Evolutionary conservation across 140 eudicot species (phyloP), one percentile per base, ranked within the genome.

Genomic region (Ambrosia hybrid): DNA sequence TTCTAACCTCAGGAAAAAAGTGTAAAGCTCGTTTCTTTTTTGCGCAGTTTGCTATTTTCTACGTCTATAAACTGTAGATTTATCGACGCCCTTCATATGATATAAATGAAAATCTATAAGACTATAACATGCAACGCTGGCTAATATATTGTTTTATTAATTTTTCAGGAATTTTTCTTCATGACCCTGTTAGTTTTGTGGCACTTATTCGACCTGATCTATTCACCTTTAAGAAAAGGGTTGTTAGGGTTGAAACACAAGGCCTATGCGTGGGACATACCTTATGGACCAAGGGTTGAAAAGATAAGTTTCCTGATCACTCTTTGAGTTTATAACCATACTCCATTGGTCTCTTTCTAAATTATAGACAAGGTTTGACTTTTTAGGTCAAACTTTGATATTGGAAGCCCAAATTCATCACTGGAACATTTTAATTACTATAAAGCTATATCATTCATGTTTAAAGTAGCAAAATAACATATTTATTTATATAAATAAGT

Each of bases 211-310:
- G 95, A 68, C 98, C 96, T 0, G 96, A 92, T 84, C 87, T 92
- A 39, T 92, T 92, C 67, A 83, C 89, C 5, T 92, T 76, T 81
- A 92, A 83, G 85, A 82, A 69, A 57, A 96, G 96, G 14, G 95
- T 89, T 7, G 98, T 92, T 67, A 87, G 96, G 75, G 98, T 92
- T 5, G 98, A 92, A 77, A 89, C 98, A 38, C 98, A 92, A 74
- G 98, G 98, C 69, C 82, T 92, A 7, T 92, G 98, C 59, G 82
- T 76, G 0, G 98, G 98, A 21, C 96, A 92, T 71, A 87, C 96
- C 2, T 65, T 92, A 83, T 89, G 96, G 96, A 92, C 76, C 96
- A 89, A 80, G 98, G 98, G 56, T 77, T 92, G 14, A 92, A 92
- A 73, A 85, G 63, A 95, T 92, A 79, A 3, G 2, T 3, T 76